phyloP scores from a whole-genome alignment of 2,329 filamentous ascomycete genomes.

The Leptographium wingfieldii region DNA sequence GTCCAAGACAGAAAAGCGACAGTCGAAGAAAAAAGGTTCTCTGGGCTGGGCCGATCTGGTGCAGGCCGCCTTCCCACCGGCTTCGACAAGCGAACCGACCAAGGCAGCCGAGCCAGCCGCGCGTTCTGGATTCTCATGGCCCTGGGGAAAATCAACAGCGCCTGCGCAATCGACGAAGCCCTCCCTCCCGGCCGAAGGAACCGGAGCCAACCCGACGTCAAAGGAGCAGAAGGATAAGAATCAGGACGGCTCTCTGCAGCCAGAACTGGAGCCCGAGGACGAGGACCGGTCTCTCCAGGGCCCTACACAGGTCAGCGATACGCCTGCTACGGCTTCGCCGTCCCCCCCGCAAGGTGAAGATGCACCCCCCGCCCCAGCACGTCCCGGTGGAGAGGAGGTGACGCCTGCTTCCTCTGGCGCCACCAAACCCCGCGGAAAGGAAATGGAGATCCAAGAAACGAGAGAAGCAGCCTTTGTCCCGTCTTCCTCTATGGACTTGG shows the following conservation, averaged over 20 bases:
- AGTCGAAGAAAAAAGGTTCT: background rate
- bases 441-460: slow-evolving; percentile 1
- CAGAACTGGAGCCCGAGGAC: background rate
- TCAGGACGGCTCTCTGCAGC: background rate
- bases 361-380: background rate
- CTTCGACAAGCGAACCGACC: background rate
- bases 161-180: no score
- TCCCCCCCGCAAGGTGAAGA: slow-evolving; percentile 1
- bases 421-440: background rate
- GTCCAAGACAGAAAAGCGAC: slow-evolving; percentile 2
- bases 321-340: background rate
- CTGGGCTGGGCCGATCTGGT: background rate
- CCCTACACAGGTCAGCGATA: slow-evolving; percentile 7
- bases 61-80: background rate
- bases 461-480: background rate
- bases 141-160: no score
- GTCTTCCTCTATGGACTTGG: slow-evolving; percentile 6
- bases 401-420: background rate
- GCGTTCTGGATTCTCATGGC: background rate
- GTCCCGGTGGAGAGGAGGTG: background rate
- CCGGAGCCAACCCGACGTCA: background rate
- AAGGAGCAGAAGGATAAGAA: slow-evolving; percentile 24
- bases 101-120: background rate
- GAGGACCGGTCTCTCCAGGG: background rate
- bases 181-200: background rate